Evolutionary conservation across 768 basidiomycete genomes (phyloP), one percentile per base, ranked within the genome.

Genomic region (Suillus hirtellus): DNA sequence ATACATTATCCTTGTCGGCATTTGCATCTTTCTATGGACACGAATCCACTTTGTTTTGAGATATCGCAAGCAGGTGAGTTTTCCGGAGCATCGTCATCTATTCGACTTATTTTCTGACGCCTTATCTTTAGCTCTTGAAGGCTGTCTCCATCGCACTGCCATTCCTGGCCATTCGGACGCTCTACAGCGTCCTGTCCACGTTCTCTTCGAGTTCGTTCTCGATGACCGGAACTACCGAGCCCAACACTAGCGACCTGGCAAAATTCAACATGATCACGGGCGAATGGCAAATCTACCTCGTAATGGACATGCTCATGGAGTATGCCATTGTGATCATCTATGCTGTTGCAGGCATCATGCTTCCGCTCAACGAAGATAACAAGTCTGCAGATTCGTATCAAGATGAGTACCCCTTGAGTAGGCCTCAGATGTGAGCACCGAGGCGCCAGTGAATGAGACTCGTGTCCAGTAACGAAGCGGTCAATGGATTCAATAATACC

Each of bases 281-380:
- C 10, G 73, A 80, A 60, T 86, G 82, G 84, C 68, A 79, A 31
- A 67, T 82, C 61, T 88, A 80, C 69, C 79, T 87, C 42, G 75
- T 82, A 60, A 80, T 88, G 74, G 79, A 80, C 19, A 74, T 85
- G 44, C 65, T 87, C 38, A 83, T 84, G 81, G 87, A 89, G 72
- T 85, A 79, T 65, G 68, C 80, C 44, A 77, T 81, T 12, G 76
- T 79, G 50, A 65, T 75, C 38, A 75, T 86, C 42, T 88, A 75
- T 62, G 42, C 65, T 17, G 55, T 65, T 38, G 66, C 66, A 17
- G 73, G 71, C n/a, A 58, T 67, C 17, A 21, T 60, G n/a, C 34
- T 66, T 19, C 68, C 67, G 17, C 60, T 70, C 17, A 37, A 70
- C 24, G 34, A 70, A 60, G 72, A 72, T 46, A 24, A 61, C 42